Conservation (phyloP, 768 basidiomycete species). For the Boletus rubescentipes region DNA sequence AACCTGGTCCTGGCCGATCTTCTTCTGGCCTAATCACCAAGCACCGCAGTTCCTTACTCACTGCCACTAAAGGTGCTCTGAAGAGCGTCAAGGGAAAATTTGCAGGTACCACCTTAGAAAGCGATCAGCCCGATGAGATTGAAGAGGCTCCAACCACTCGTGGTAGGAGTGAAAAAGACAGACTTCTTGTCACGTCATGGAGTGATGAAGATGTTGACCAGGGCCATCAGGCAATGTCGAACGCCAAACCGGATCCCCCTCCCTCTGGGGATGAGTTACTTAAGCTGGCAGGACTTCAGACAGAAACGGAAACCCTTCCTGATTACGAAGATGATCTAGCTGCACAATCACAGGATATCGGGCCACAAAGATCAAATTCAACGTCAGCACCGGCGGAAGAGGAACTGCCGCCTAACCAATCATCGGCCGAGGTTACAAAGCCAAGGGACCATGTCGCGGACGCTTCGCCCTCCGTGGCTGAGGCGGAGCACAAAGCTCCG, state of each 20-base stretch:
- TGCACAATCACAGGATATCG: slow-evolving; percentile 7
- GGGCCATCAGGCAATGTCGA: slow-evolving; percentile 5
- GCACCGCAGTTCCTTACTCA: slow-evolving; percentile 53
- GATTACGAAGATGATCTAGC: slow-evolving; percentile 56
- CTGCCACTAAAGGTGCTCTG: slow-evolving; percentile 49
- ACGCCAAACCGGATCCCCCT: slow-evolving; percentile 12
- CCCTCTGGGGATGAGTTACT: slow-evolving; percentile 49
- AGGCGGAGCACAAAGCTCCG: slow-evolving; percentile 11
- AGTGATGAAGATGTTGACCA: slow-evolving; percentile 20
- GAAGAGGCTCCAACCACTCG: slow-evolving; percentile 6
- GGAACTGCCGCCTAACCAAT: not conserved
- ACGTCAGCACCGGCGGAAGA: not conserved
- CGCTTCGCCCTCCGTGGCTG: not conserved
- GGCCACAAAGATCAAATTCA: slow-evolving; percentile 8
- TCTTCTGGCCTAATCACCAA: slow-evolving; percentile 42
- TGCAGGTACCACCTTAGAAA: slow-evolving; percentile 10
- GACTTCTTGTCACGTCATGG: slow-evolving; percentile 14
- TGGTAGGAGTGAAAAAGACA: slow-evolving; percentile 4
- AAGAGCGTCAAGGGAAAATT: slow-evolving; percentile 52
- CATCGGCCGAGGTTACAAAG: slow-evolving; percentile 1
- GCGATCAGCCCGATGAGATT: slow-evolving; percentile 22
- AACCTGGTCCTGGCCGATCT: slow-evolving; percentile 53
- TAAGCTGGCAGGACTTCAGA: slow-evolving; percentile 47
- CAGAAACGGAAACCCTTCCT: slow-evolving; percentile 42
- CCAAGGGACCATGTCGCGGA: slow-evolving; percentile 1